Evolutionary conservation across 2,329 filamentous ascomycete species (phyloP), one percentile per base, ranked within the genome.

Genomic region (Aspergillus sp.): DNA sequence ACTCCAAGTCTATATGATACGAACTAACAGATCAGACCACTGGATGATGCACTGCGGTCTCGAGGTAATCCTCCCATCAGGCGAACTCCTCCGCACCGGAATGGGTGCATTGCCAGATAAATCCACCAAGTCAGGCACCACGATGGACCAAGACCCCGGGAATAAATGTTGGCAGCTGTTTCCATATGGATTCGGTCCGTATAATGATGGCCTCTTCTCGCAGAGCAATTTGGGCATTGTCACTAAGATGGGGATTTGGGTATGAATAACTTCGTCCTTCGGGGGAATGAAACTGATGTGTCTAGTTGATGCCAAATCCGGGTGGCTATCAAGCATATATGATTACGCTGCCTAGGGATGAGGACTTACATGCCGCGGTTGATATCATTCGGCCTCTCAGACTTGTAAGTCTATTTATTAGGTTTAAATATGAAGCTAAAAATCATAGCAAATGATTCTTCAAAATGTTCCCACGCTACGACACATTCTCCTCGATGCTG

Each of bases 151-250:
- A 7, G 26, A 44, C 6, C 28, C 39, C 12, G 36, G 35, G 19
- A 69, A 64, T 37, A 63, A 66, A 42, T 65, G 60, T 7, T 72
- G 69, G 69, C 70, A 72, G 48, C 53, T 64, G 2, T 73, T 73
- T 45, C 62, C 67, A 64, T 45, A 45, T 34, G 69, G 70, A 0
- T 72, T 69, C 46, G 69, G 68, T 1, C 68, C 69, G 1, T 57
- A 56, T 30, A 57, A 57, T 13, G 64, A 66, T 43, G 72, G 73
- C 2, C 66, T 79, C n/a, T 79, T 79, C 50, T 68, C 71, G 0
- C 75, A 79, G 53, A 71, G 67, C 12, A 77, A 73, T 46, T 65
- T 77, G 10, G 76, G 76, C 27, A 73, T 79, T 31, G 71, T 77
- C 6, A 74, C 72, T 3, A 78, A 79, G 57, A 75, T 80, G 68